phyloP scores from a whole-genome alignment of 2,329 filamentous ascomycete species.

The Parafenestella ontariensis region DNA sequence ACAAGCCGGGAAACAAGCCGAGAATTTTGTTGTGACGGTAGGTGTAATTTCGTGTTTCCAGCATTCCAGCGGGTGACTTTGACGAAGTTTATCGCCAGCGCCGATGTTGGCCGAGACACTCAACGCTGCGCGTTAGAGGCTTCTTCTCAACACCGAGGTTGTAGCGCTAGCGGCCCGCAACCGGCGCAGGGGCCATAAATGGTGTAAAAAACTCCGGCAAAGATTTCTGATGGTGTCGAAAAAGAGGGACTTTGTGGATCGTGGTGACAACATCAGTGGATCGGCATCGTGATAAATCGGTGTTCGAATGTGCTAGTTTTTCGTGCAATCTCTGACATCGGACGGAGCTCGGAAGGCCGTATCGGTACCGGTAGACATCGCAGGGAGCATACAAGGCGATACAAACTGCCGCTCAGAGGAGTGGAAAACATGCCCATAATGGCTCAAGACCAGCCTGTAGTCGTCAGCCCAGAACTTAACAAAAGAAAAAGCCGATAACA shows the following conservation, averaged over 20 bases:
- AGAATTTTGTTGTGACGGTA: neutral
- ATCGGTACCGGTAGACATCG: neutral
- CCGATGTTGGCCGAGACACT: slow-evolving; percentile 32
- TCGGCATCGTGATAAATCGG: slow-evolving; percentile 4
- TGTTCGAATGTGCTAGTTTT: slow-evolving; percentile 6
- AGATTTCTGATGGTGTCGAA: slow-evolving; percentile 25
- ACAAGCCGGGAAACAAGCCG: neutral
- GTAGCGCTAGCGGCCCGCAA: slow-evolving; percentile 31
- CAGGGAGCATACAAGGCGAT: neutral
- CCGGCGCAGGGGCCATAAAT: slow-evolving; percentile 6
- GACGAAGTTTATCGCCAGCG: slow-evolving; percentile 4
- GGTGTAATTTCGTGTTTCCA: neutral
- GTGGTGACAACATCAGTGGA: slow-evolving; percentile 8
- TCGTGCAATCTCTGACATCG: slow-evolving; percentile 16
- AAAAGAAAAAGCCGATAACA: neutral
- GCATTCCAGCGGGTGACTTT: slow-evolving; percentile 3
- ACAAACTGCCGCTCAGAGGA: neutral
- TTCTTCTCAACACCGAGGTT: slow-evolving; percentile 27
- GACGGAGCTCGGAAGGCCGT: slow-evolving; percentile 18
- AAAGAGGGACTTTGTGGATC: slow-evolving; percentile 32
- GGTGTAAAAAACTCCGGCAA: slow-evolving; percentile 16
- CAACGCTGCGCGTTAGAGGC: slow-evolving; percentile 12
- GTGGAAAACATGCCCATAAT: neutral
- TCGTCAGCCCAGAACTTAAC: slow-evolving; percentile 5
- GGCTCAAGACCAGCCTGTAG: slow-evolving; percentile 7